These are phyloP conservation scores for Typha latifolia DNA, from an alignment of 176 grass and related monocot species.

Conservation along the genomic window DNA sequence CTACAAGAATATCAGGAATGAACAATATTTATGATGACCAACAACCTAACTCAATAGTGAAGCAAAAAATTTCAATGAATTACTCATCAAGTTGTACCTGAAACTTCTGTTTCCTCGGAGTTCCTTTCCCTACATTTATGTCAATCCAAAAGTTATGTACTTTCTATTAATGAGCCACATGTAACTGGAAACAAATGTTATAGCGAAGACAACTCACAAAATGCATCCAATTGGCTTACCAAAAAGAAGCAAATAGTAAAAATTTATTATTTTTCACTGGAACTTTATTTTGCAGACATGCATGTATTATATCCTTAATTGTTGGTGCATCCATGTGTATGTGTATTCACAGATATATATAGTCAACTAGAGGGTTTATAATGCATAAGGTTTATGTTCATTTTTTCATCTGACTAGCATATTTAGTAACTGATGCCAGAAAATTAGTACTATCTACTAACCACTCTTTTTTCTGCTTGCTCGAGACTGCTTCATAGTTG, in stretches of 20 bases:
- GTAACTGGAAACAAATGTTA: too few species aligned
- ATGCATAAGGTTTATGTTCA: slow-evolving; percentile 3
- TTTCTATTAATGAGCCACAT: slow-evolving; percentile 2
- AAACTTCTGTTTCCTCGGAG: slow-evolving; percentile 29
- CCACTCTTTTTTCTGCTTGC: slow-evolving; percentile 50
- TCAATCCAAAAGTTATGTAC: slow-evolving; percentile 15
- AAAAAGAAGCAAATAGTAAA: not conserved
- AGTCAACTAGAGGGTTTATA: not conserved
- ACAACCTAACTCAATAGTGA: slow-evolving; percentile 1
- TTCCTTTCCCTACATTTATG: slow-evolving; percentile 34
- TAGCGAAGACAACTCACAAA: not conserved
- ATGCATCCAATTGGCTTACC: not conserved
- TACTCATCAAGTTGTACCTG: slow-evolving; percentile 30
- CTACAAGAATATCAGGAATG: slow-evolving; percentile 18
- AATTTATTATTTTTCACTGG: not conserved
- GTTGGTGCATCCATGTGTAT: not conserved
- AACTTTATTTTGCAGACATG: not conserved
- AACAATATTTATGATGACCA: slow-evolving; percentile 1
- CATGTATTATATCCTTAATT: not conserved
- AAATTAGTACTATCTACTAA: slow-evolving; percentile 46
- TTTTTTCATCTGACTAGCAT: not conserved
- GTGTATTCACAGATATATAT: not conserved
- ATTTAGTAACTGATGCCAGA: slow-evolving; percentile 6
- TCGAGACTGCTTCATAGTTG: slow-evolving; percentile 15
- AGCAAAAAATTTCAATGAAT: slow-evolving; percentile 2